Evolutionary conservation across 2,329 filamentous ascomycete species (phyloP).

Genomic region (Alternaria sp.): DNA sequence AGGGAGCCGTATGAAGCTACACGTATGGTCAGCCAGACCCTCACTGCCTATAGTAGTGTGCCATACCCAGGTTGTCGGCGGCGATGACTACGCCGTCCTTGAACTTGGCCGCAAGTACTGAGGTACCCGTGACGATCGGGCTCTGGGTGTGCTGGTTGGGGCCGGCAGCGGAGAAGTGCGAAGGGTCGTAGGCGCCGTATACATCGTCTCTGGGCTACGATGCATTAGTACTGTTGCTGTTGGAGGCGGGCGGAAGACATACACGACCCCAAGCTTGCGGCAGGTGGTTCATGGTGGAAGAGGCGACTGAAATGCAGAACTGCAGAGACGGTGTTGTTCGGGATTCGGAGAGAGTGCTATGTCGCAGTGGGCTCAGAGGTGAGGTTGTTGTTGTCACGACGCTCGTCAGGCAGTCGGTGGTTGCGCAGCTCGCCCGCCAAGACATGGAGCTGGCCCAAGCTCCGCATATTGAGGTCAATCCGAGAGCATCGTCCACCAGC

Average conservation of each 20-base stretch:
- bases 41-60: background rate
- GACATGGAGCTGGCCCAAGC: conserved; percentile 35
- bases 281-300: conserved; percentile 66
- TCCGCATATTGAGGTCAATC: conserved; percentile 18
- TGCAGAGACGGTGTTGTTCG: background rate
- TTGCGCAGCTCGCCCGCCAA: conserved; percentile 26
- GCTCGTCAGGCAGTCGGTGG: conserved; percentile 39
- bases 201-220: conserved; percentile 91
- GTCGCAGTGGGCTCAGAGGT: conserved; percentile 22
- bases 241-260: conserved; percentile 39
- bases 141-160: conserved; percentile 84
- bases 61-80: conserved; percentile 89
- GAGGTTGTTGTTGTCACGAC: conserved; percentile 29
- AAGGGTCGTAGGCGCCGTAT: conserved; percentile 90
- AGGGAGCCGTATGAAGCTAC: conserved; percentile 93
- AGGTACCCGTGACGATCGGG: conserved; percentile 95
- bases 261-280: conserved; percentile 71
- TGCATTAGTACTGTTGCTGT: conserved; percentile 29
- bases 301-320: background rate
- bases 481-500: conserved; percentile 1
- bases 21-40: conserved; percentile 12
- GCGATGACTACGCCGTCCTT: conserved; percentile 96
- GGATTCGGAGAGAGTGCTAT: conserved; percentile 1
- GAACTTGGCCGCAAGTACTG: conserved; percentile 93
- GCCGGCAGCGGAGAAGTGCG: conserved; percentile 74